Conservation (phyloP, 1,284 basidiomycete genomes). For the Ceratobasidium sp. region DNA sequence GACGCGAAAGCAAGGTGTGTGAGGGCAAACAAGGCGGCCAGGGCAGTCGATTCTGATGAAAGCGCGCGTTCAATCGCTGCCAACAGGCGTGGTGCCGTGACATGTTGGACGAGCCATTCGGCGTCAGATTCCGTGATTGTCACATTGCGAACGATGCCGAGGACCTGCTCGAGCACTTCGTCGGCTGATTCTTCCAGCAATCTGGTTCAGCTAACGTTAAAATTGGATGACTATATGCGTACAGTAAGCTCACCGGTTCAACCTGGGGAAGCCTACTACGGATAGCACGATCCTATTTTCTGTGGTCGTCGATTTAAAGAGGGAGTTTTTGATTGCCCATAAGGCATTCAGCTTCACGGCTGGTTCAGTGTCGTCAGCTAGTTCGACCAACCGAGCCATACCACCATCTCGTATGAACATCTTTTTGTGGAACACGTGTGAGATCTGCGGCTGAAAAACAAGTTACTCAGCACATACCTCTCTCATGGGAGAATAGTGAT, state of each 20-base stretch:
- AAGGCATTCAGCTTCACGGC: conserved; percentile 14
- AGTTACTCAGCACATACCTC: conserved; percentile 5
- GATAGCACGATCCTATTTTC: not conserved
- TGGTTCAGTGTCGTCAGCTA: conserved; percentile 17
- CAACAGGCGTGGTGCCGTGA: conserved; percentile 3
- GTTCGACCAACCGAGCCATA: conserved; percentile 6
- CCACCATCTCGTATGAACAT: conserved; percentile 37
- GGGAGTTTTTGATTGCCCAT: conserved; percentile 25
- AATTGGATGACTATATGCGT: not conserved
- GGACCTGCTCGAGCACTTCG: conserved; percentile 18
- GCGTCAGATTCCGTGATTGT: conserved; percentile 18
- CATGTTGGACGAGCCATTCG: conserved; percentile 23
- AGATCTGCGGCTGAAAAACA: not conserved
- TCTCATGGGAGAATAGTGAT: conserved; percentile 32
- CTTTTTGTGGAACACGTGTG: not conserved
- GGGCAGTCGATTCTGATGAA: not conserved
- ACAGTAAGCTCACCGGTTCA: conserved; percentile 1
- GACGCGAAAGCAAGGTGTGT: not conserved
- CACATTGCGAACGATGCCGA: conserved; percentile 27
- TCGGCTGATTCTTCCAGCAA: conserved; percentile 11
- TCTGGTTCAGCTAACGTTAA: not conserved
- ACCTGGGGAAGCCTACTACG: not conserved
- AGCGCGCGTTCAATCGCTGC: conserved; percentile 19
- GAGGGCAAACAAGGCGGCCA: conserved; percentile 16
- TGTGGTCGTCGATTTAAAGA: conserved; percentile 9